These are phyloP conservation scores for Rhodotorula sp. DNA, from an alignment of 1,284 basidiomycete genomes.

Conservation along the genomic window DNA sequence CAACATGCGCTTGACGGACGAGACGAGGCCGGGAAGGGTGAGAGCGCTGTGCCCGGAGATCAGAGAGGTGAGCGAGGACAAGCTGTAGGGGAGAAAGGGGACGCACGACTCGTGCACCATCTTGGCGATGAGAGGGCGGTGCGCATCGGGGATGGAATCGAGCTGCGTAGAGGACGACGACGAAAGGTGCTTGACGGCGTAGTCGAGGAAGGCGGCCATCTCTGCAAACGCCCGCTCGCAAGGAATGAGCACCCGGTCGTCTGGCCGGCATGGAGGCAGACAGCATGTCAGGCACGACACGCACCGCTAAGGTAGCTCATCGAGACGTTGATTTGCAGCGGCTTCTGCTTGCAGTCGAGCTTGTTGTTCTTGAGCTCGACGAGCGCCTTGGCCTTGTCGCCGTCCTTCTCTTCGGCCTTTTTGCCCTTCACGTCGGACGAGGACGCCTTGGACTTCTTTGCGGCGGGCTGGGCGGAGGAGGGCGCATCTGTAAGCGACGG, in stretches of 20 bases:
- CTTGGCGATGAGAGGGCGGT: conserved; percentile 54
- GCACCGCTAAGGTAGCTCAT: conserved; percentile 78
- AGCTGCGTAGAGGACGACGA: conserved; percentile 9
- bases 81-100: background rate
- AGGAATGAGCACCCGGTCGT: background rate
- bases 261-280: background rate
- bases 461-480: conserved; percentile 1
- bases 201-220: conserved; percentile 20
- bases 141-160: conserved; percentile 63
- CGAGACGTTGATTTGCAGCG: conserved; percentile 69
- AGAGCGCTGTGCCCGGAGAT: conserved; percentile 62
- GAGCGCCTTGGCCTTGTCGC: conserved; percentile 23
- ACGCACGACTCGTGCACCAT: conserved; percentile 37
- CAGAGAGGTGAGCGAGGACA: background rate
- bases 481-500: background rate
- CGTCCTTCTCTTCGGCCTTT: background rate
- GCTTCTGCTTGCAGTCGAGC: conserved; percentile 74
- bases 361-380: conserved; percentile 62
- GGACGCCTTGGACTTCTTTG: conserved; percentile 3
- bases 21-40: conserved; percentile 61
- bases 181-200: conserved; percentile 15
- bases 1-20: conserved; percentile 65
- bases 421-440: background rate
- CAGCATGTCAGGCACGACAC: conserved; percentile 52
- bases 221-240: background rate